These are phyloP conservation scores for Cystobasidiopsis lactophilus DNA, from an alignment of 768 basidiomycete genomes.

Conservation along the genomic window DNA sequence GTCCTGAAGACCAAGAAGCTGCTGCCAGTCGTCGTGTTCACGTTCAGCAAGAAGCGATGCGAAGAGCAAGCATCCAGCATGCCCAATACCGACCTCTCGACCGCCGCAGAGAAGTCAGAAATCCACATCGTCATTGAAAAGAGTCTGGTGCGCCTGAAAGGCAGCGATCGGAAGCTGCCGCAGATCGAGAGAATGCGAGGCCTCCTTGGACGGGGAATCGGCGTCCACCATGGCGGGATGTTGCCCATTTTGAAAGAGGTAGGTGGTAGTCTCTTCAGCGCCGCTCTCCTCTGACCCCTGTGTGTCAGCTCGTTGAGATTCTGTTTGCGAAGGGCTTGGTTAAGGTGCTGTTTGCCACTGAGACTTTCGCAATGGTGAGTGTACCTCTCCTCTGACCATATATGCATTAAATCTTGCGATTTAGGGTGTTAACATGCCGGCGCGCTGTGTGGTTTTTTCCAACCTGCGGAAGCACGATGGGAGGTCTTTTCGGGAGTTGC, in stretches of 20 bases:
- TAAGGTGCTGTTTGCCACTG: conserved; percentile 90
- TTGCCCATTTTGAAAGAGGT: conserved; percentile 95
- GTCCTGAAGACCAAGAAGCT: conserved; percentile 56
- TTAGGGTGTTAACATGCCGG: conserved; percentile 98
- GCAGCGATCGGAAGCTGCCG: conserved; percentile 75
- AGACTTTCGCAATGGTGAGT: conserved; percentile 92
- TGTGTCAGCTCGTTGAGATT: conserved; percentile 73
- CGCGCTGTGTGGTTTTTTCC: conserved; percentile 89
- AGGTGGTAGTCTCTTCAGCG: conserved; percentile 11
- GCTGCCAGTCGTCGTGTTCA: conserved; percentile 87
- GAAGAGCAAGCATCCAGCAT: conserved; percentile 88
- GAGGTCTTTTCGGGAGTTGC: conserved; percentile 63
- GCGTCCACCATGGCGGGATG: conserved; percentile 90
- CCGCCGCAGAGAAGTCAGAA: conserved; percentile 82
- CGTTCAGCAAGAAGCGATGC: conserved; percentile 86
- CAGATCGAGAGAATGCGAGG: conserved; percentile 81
- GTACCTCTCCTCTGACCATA: not conserved
- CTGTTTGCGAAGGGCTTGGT: conserved; percentile 87
- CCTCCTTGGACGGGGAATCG: conserved; percentile 74
- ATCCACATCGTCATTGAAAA: conserved; percentile 85
- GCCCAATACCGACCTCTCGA: conserved; percentile 67
- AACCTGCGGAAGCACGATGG: conserved; percentile 90
- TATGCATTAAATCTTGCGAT: not conserved
- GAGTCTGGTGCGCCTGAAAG: conserved; percentile 73
- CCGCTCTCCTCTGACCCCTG: not conserved